These are phyloP conservation scores for Emmonsiellopsis sp. DNA, from an alignment of 2,329 filamentous ascomycete species.

Conservation along the genomic window DNA sequence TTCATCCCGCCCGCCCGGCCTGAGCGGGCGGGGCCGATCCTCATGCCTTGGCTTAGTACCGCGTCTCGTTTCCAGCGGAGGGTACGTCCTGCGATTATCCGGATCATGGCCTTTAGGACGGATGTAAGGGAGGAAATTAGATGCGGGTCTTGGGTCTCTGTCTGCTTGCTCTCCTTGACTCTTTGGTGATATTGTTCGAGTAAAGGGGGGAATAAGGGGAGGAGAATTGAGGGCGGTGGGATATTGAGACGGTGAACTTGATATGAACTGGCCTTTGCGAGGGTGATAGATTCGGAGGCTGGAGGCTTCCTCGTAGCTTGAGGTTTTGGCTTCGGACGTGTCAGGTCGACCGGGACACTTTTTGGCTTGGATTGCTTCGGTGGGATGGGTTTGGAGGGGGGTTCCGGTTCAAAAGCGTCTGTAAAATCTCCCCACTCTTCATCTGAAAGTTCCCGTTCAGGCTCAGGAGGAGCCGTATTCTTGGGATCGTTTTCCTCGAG, in stretches of 20 bases:
- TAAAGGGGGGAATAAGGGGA: slow-evolving; percentile 65
- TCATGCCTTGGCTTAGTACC: slow-evolving; percentile 76
- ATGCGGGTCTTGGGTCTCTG: slow-evolving; percentile 17
- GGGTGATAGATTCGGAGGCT: too few relatives aligned
- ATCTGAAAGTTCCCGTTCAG: slow-evolving; percentile 14
- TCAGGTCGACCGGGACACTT: not conserved
- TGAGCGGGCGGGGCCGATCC: slow-evolving; percentile 64
- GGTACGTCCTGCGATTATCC: slow-evolving; percentile 74
- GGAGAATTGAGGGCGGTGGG: slow-evolving; percentile 73
- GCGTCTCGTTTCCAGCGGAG: slow-evolving; percentile 85
- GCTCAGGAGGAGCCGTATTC: not conserved
- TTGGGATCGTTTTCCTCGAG: not conserved
- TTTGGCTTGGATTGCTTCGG: not conserved
- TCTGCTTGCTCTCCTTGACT: slow-evolving; percentile 52
- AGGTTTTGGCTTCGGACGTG: not conserved
- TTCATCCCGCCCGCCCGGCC: slow-evolving; percentile 80
- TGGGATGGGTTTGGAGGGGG: not conserved
- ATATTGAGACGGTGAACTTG: slow-evolving; percentile 67
- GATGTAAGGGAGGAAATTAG: slow-evolving; percentile 19
- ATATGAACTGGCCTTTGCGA: slow-evolving; percentile 1
- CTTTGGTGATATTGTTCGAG: slow-evolving; percentile 55
- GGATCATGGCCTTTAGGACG: slow-evolving; percentile 52
- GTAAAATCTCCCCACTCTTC: slow-evolving; percentile 47
- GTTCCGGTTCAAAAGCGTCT: slow-evolving; percentile 19
- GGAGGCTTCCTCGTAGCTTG: not conserved